Conservation (phyloP, 2,329 filamentous ascomycete genomes). For the Chalara sp. region DNA sequence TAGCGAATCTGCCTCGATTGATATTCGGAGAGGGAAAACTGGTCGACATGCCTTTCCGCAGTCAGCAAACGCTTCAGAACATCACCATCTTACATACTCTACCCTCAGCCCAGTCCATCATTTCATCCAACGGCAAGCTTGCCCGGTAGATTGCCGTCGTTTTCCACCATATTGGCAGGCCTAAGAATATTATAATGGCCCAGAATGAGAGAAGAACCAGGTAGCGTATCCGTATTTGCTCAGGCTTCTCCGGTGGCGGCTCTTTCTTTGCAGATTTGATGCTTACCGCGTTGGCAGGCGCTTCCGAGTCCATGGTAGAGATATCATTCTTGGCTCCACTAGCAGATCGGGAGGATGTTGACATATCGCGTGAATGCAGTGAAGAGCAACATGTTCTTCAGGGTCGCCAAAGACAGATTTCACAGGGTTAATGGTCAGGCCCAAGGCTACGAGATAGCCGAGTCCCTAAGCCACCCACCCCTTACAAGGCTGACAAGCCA, state of each 20-base stretch:
- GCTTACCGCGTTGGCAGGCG: conserved; percentile 19
- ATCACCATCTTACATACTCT: conserved; percentile 50
- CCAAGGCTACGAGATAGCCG: too few relatives aligned
- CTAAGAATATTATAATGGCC: conserved; percentile 75
- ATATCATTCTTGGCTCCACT: too few relatives aligned
- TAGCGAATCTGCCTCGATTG: conserved; percentile 63
- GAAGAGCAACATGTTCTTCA: too few relatives aligned
- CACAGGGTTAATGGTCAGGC: too few relatives aligned
- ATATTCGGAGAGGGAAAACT: conserved; percentile 79
- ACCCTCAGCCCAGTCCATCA: conserved; percentile 88
- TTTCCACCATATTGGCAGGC: conserved; percentile 91
- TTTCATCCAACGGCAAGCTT: conserved; percentile 71
- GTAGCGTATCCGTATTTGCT: conserved; percentile 62
- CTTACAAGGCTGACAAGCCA: too few relatives aligned
- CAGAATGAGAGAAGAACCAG: conserved; percentile 84
- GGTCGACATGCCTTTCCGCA: conserved; percentile 68
- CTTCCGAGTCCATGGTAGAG: neutral
- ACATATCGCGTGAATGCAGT: too few relatives aligned
- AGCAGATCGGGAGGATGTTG: too few relatives aligned
- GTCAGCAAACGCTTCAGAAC: conserved; percentile 9
- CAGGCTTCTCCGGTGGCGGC: conserved; percentile 69
- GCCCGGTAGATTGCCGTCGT: conserved; percentile 92
- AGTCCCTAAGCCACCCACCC: too few relatives aligned
- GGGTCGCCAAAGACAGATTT: too few relatives aligned
- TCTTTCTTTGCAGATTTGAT: conserved; percentile 23